Conservation (phyloP, 306 rosid species). For the Chamaecrista fasciculata region DNA sequence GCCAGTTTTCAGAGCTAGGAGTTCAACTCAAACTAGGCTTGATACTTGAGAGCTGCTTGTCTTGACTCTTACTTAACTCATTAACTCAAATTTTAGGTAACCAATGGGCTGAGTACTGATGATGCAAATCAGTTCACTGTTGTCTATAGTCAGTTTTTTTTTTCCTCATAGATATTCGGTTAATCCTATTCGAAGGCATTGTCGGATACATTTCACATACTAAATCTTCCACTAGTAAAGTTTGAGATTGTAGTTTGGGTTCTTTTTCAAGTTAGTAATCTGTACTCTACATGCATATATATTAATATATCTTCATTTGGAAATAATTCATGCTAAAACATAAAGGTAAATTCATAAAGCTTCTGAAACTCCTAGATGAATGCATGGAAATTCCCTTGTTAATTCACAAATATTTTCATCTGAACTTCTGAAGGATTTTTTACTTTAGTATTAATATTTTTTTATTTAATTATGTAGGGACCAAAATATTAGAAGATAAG, state of each 20-base stretch:
- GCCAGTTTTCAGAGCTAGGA: neutral
- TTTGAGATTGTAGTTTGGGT: constrained; percentile 1
- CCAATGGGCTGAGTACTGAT: neutral
- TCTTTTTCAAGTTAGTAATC: neutral
- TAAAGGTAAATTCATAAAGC: neutral
- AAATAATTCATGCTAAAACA: neutral
- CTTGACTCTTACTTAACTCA: neutral
- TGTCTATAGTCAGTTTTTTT: too few relatives aligned
- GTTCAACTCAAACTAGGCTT: neutral
- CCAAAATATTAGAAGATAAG: constrained; percentile 60
- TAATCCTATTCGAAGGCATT: too few relatives aligned
- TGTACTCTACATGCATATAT: neutral
- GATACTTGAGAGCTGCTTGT: neutral
- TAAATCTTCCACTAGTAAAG: too few relatives aligned
- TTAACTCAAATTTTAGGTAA: neutral
- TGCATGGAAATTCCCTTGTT: neutral
- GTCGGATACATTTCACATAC: too few relatives aligned
- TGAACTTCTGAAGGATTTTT: neutral
- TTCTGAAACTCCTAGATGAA: neutral
- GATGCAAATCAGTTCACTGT: too few relatives aligned
- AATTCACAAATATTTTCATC: neutral
- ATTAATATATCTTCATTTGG: neutral
- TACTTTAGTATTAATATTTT: too few relatives aligned
- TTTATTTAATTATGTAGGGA: constrained; percentile 41
- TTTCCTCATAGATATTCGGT: too few relatives aligned